Percentiles rank a stretch among this genome's conserved stretches.
Conservation (phyloP, 2,329 filamentous ascomycete genomes). For the Fusarium fujikuroi region DNA sequence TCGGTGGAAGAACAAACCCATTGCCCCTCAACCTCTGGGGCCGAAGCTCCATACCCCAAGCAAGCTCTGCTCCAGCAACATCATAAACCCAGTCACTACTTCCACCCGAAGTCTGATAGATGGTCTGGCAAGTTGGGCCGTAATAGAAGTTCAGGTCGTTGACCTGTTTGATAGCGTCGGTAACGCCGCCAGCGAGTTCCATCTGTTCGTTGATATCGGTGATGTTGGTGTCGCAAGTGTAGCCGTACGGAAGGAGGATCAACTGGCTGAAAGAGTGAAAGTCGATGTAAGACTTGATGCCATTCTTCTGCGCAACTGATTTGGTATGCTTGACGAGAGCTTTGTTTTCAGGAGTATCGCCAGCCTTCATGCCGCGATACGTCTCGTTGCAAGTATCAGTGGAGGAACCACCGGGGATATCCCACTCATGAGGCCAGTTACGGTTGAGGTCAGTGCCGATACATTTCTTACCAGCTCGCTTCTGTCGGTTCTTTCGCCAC, state of each 20-base stretch:
- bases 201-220: constrained; percentile 61
- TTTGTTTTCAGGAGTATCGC: constrained; percentile 62
- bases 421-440: constrained; percentile 69
- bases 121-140: constrained; percentile 68
- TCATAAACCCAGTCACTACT: constrained; percentile 59
- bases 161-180: constrained; percentile 60
- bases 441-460: constrained; percentile 68
- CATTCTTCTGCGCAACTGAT: constrained; percentile 50
- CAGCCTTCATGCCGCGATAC: constrained; percentile 56
- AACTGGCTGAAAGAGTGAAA: constrained; percentile 72
- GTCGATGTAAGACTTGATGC: constrained; percentile 71
- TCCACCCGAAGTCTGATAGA: constrained; percentile 65
- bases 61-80: constrained; percentile 54
- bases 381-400: constrained; percentile 62
- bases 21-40: constrained; percentile 43
- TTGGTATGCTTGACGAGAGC: constrained; percentile 53
- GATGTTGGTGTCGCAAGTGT: constrained; percentile 61
- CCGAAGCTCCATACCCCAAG: constrained; percentile 55
- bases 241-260: constrained; percentile 68
- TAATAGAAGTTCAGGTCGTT: constrained; percentile 54
- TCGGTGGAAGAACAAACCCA: constrained; percentile 30
- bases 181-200: constrained; percentile 59
- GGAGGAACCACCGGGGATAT: constrained; percentile 59
- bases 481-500: constrained; percentile 71
- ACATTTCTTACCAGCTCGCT: constrained; percentile 53